Conservation (phyloP, 192 early-diverging fungal species). For the Entomortierella lignicola region DNA sequence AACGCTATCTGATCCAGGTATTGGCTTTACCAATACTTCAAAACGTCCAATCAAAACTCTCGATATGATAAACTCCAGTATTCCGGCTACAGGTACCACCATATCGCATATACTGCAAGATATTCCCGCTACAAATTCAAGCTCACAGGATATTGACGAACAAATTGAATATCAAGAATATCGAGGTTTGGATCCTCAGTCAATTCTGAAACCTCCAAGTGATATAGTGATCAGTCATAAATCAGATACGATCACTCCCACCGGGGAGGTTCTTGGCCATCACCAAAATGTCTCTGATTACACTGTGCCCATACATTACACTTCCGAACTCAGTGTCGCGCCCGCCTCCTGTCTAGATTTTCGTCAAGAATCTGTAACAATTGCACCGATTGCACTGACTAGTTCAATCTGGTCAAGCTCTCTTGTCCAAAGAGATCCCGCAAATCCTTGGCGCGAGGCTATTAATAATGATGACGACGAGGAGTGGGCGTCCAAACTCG, state of each 20-base stretch:
- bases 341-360: background rate
- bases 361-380: background rate
- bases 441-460: background rate
- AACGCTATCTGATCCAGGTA: conserved; percentile 15
- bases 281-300: background rate
- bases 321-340: background rate
- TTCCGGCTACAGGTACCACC: too few species aligned
- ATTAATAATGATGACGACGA: background rate
- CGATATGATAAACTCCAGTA: too few species aligned
- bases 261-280: background rate
- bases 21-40: background rate
- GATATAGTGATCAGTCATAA: background rate
- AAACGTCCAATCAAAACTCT: too few species aligned
- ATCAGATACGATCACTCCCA: conserved; percentile 2
- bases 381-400: background rate
- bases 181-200: background rate
- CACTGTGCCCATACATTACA: background rate
- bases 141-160: background rate
- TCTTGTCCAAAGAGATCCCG: background rate
- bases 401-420: background rate
- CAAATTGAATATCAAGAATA: background rate
- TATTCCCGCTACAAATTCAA: too few species aligned
- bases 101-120: too few species aligned
- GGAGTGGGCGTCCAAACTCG: conserved; percentile 35
- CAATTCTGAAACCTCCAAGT: background rate